Evolutionary conservation across 2,329 filamentous ascomycete species (phyloP).

Genomic region (Ploettnerulaceae sp.): DNA sequence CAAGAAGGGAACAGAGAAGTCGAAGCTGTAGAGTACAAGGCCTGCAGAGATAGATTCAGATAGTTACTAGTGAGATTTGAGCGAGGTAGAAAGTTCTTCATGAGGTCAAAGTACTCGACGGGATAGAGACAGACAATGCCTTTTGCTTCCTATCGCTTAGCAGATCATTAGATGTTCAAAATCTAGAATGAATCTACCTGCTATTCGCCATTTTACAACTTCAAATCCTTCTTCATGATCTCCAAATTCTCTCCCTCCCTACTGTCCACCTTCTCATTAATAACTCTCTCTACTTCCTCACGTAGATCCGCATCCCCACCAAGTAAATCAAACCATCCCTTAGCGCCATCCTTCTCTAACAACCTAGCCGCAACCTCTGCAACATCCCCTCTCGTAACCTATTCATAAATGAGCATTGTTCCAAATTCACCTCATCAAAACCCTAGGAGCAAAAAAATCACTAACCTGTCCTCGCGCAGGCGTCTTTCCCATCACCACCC

Average conservation of each 20-base stretch:
- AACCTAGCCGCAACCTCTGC: slow-evolving; percentile 53
- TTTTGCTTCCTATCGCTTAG: neutral
- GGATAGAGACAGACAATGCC: too few species aligned
- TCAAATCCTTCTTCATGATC: slow-evolving; percentile 17
- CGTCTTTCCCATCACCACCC: slow-evolving; percentile 39
- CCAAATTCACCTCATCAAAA: too few species aligned
- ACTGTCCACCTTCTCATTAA: slow-evolving; percentile 12
- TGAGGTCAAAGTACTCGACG: too few species aligned
- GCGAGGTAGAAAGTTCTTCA: too few species aligned
- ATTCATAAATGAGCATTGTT: slow-evolving; percentile 35
- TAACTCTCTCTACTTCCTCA: slow-evolving; percentile 27
- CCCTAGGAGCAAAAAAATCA: too few species aligned
- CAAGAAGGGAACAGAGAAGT: too few species aligned
- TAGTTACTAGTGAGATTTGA: too few species aligned
- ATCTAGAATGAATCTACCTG: too few species aligned
- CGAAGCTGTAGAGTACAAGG: too few species aligned
- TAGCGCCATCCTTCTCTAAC: slow-evolving; percentile 41
- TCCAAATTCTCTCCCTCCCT: slow-evolving; percentile 39
- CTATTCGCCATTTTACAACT: neutral
- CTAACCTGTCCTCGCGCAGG: slow-evolving; percentile 37
- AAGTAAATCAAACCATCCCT: slow-evolving; percentile 27
- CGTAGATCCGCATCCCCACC: slow-evolving; percentile 49
- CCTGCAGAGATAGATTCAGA: too few species aligned
- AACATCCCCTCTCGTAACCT: slow-evolving; percentile 52
- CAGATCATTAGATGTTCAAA: neutral